Evolutionary conservation across 495 filamentous ascomycete genomes (phyloP).

Genomic region (Elasticomyces elasticus): DNA sequence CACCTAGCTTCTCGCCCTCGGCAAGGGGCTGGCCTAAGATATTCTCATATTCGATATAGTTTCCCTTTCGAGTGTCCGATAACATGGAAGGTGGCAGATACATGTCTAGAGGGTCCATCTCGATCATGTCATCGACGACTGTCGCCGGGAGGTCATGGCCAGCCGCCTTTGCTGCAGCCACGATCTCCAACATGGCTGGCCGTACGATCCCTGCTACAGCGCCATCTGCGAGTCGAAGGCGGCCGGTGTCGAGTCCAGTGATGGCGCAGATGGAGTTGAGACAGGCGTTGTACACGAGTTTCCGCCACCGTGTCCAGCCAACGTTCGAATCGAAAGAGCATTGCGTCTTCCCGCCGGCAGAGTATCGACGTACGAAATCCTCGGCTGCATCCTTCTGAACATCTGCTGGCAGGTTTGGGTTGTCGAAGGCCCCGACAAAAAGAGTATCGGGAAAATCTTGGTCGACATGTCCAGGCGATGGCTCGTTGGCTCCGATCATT

Average conservation of each 20-base stretch:
- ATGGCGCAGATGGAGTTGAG: slow-evolving; percentile 32
- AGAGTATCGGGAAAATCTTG: slow-evolving; percentile 27
- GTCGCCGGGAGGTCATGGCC: slow-evolving; percentile 32
- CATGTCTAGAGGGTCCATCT: slow-evolving; percentile 32
- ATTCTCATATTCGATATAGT: slow-evolving; percentile 45
- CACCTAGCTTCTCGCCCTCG: slow-evolving; percentile 36
- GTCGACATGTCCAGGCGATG: slow-evolving; percentile 30
- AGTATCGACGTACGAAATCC: slow-evolving; percentile 27
- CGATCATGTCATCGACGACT: slow-evolving; percentile 30
- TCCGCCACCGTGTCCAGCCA: slow-evolving; percentile 26
- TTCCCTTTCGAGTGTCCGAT: slow-evolving; percentile 30
- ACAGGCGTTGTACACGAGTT: slow-evolving; percentile 30
- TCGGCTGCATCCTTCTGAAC: slow-evolving; percentile 11
- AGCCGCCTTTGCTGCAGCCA: slow-evolving; percentile 23
- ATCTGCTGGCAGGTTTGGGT: slow-evolving; percentile 10
- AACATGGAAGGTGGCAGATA: slow-evolving; percentile 41
- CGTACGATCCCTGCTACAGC: slow-evolving; percentile 24
- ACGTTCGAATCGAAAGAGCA: slow-evolving; percentile 22
- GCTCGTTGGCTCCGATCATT: slow-evolving; percentile 43
- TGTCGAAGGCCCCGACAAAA: slow-evolving; percentile 27
- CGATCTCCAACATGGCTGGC: slow-evolving; percentile 38
- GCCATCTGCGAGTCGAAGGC: slow-evolving; percentile 26
- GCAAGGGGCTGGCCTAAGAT: slow-evolving; percentile 44
- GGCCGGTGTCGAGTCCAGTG: slow-evolving; percentile 39
- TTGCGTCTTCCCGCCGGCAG: slow-evolving; percentile 24